Conservation (phyloP, 139 green algal species). For the Coelastrella sp. region DNA sequence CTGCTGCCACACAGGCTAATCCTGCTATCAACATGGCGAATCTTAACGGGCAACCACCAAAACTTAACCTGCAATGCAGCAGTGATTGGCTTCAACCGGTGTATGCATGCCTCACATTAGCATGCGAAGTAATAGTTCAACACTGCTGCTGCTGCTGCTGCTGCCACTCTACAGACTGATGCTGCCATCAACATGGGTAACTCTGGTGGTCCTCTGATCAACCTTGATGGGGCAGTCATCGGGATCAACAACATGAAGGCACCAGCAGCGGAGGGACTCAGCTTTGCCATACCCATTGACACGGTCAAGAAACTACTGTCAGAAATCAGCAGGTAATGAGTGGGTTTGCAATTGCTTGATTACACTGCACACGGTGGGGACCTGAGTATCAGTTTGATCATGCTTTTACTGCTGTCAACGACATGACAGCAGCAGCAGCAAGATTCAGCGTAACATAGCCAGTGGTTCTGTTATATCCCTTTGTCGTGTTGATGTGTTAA, state of each 20-base stretch:
- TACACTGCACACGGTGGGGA: too few relatives aligned
- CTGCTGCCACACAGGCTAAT: too few relatives aligned
- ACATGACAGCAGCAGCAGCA: background rate
- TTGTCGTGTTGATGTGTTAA: too few relatives aligned
- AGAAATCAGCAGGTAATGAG: constrained; percentile 56
- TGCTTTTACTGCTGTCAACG: background rate
- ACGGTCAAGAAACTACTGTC: constrained; percentile 67
- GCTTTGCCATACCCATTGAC: constrained; percentile 87
- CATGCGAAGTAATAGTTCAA: background rate
- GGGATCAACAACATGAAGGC: constrained; percentile 69
- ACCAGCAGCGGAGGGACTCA: constrained; percentile 77
- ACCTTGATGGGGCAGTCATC: constrained; percentile 83
- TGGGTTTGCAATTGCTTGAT: too few relatives aligned
- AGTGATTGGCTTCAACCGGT: too few relatives aligned
- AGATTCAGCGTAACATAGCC: too few relatives aligned
- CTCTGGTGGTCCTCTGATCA: constrained; percentile 74
- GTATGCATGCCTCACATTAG: too few relatives aligned
- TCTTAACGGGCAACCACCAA: too few relatives aligned
- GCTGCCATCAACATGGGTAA: constrained; percentile 66
- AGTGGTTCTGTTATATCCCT: too few relatives aligned
- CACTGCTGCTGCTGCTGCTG: background rate
- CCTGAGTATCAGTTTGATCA: background rate
- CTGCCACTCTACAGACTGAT: constrained; percentile 40
- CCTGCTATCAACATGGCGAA: too few relatives aligned
- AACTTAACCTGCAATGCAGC: too few relatives aligned